A percentile compares a stretch with the other conserved stretches of the same genome.
Conservation (phyloP, 2,329 filamentous ascomycete genomes). For the Fusarium goolgardi region DNA sequence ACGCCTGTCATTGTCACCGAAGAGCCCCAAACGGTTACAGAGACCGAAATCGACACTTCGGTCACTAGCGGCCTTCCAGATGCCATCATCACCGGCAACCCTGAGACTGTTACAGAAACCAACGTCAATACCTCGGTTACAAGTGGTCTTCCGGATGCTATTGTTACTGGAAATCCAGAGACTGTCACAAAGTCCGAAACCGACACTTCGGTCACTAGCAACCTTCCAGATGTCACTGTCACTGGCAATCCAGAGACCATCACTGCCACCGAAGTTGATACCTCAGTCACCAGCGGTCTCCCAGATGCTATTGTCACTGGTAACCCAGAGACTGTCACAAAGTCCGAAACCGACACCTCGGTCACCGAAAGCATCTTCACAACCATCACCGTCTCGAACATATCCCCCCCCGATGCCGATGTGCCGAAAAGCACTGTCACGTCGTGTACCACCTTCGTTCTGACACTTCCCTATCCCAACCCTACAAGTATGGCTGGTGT, state of each 20-base stretch:
- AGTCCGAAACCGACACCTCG: slow-evolving; percentile 43
- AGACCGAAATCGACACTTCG: slow-evolving; percentile 46
- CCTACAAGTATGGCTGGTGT: neutral
- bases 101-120: slow-evolving; percentile 48
- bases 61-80: slow-evolving; percentile 49
- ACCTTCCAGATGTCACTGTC: slow-evolving; percentile 40
- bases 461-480: neutral
- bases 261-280: slow-evolving; percentile 42
- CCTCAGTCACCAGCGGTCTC: slow-evolving; percentile 30
- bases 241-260: slow-evolving; percentile 48
- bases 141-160: slow-evolving; percentile 41
- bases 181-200: slow-evolving; percentile 47
- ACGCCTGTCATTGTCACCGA: slow-evolving; percentile 44
- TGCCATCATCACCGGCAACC: slow-evolving; percentile 49
- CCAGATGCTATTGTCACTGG: slow-evolving; percentile 46
- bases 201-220: slow-evolving; percentile 40
- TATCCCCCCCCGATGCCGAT: slow-evolving; percentile 36
- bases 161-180: slow-evolving; percentile 41
- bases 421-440: slow-evolving; percentile 42
- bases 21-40: slow-evolving; percentile 49
- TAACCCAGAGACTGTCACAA: slow-evolving; percentile 45
- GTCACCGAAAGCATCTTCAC: slow-evolving; percentile 38
- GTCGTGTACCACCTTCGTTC: slow-evolving; percentile 45
- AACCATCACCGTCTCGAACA: slow-evolving; percentile 48
- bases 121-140: slow-evolving; percentile 38